phyloP scores from a whole-genome alignment of 1,139 yeast genomes.

The Protomyces inundatus region DNA sequence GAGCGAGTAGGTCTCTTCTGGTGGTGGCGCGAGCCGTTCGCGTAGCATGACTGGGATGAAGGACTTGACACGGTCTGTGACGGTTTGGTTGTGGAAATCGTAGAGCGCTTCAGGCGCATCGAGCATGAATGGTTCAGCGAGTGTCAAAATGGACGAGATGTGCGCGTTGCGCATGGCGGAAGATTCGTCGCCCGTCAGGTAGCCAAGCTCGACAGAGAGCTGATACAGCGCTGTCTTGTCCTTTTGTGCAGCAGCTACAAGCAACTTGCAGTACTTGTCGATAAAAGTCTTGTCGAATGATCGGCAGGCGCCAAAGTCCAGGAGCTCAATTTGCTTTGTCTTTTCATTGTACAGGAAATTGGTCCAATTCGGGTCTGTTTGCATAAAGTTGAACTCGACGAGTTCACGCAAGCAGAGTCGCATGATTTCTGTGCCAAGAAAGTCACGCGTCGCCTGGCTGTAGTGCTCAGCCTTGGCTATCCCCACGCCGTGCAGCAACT shows the following conservation, averaged over 20 bases:
- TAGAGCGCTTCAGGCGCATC: slow-evolving; percentile 46
- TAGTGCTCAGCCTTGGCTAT: slow-evolving; percentile 63
- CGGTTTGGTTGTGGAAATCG: slow-evolving; percentile 77
- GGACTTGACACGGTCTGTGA: slow-evolving; percentile 83
- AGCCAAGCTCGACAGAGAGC: slow-evolving; percentile 71
- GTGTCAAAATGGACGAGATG: slow-evolving; percentile 78
- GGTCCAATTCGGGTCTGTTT: slow-evolving; percentile 99
- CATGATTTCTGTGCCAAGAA: slow-evolving; percentile 75
- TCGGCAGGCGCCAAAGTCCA: slow-evolving; percentile 95
- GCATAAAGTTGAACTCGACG: slow-evolving; percentile 84
- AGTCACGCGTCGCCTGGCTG: slow-evolving; percentile 49
- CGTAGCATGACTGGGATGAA: slow-evolving; percentile 83
- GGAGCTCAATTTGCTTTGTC: slow-evolving; percentile 60
- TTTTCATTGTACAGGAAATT: slow-evolving; percentile 65
- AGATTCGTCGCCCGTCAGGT: slow-evolving; percentile 60
- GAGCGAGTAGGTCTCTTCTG: slow-evolving; percentile 92
- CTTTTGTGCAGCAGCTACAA: slow-evolving; percentile 68
- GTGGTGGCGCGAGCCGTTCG: slow-evolving; percentile 93
- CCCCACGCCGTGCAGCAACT: slow-evolving; percentile 75
- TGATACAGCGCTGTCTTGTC: slow-evolving; percentile 63
- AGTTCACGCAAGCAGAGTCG: slow-evolving; percentile 79
- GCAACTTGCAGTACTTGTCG: slow-evolving; percentile 59
- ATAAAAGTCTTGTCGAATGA: slow-evolving; percentile 67
- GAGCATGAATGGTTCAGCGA: slow-evolving; percentile 83
- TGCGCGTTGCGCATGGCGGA: slow-evolving; percentile 87